Evolutionary conservation across 345 rosid genomes (phyloP), one percentile per base, ranked within the genome.

Genomic region (Brassica nigra): DNA sequence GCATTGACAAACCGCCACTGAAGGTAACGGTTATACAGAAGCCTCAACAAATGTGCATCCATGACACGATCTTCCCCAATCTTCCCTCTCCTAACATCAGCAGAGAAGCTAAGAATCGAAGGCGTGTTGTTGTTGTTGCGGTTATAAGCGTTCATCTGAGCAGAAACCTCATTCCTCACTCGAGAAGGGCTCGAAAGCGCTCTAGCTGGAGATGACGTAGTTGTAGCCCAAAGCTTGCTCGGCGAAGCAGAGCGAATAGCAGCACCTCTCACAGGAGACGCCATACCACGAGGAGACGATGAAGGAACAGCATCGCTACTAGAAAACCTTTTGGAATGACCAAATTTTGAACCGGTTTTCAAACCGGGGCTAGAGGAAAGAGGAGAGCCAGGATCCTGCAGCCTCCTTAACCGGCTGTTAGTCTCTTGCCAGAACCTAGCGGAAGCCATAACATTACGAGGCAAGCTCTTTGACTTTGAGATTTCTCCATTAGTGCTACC

Each of bases 341-440:
- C 84, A 54, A 84, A 79, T 82, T 89, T 95, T 67, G 92, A 85
- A 70, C 84, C 83, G 16, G 79, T 84, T 86, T 90, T 88, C 23
- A 89, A 87, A 65, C 86, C 88, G 1, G 95, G 95, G 76, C 92
- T 89, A 33, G 86, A 55, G 3, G 87, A 87, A 74, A 91, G 75
- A 15, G 96, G 96, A 0, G 97, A 93, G 5, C 98, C 90, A 0
- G 96, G 97, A 86, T 95, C 98, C 74, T 90, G 99, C 82, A 95
- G 81, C 73, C 99, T 83, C 78, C 99, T 90, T 86, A 95, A 78
- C 83, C 99, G 83, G 85, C 89, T 91, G 76, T 95, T 95, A 49
- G 99, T 95, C 85, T 95, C 99, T 79, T 93, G 99, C 99, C 99
- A 95, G 81, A 95, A 95, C 89, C 88, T 91, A 8, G 98, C 95